Conservation (phyloP, 2,329 filamentous ascomycete genomes). For the Dichotomopilus funicola region DNA sequence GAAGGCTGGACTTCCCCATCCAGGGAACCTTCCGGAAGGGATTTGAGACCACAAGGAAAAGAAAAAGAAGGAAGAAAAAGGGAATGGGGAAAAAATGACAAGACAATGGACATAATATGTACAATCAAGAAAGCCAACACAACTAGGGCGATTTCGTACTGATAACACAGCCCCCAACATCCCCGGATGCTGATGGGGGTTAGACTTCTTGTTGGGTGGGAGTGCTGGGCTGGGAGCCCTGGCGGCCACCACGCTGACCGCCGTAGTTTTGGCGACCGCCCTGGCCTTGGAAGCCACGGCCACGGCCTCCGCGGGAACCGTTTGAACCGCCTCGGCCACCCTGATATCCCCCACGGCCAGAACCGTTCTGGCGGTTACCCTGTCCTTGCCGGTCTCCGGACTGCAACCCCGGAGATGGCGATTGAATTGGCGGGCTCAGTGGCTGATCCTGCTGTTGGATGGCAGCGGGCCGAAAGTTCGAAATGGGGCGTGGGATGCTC, state of each 20-base stretch:
- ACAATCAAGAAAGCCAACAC: slow-evolving; percentile 19
- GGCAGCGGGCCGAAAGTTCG: slow-evolving; percentile 35
- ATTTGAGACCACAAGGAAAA: too few relatives aligned
- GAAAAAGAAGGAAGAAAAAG: slow-evolving; percentile 1
- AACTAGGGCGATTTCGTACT: slow-evolving; percentile 7
- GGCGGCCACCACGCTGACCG: slow-evolving; percentile 25
- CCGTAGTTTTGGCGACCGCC: slow-evolving; percentile 28
- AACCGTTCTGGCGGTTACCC: slow-evolving; percentile 33
- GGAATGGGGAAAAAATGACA: background rate
- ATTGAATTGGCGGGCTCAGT: slow-evolving; percentile 11
- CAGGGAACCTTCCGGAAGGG: background rate
- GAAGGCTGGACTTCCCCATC: background rate
- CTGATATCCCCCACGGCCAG: slow-evolving; percentile 34
- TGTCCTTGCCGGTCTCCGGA: slow-evolving; percentile 37
- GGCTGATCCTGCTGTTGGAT: slow-evolving; percentile 14
- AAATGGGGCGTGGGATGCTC: slow-evolving; percentile 77
- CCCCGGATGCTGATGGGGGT: background rate
- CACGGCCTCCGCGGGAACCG: slow-evolving; percentile 31
- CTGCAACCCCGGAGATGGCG: slow-evolving; percentile 11
- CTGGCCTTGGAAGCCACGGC: slow-evolving; percentile 27
- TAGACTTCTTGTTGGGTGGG: slow-evolving; percentile 20
- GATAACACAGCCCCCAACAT: slow-evolving; percentile 5
- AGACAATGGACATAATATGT: slow-evolving; percentile 20
- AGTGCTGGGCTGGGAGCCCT: slow-evolving; percentile 21
- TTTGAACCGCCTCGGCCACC: slow-evolving; percentile 32